Evolutionary conservation across 2,329 filamentous ascomycete genomes (phyloP).

Genomic region (Cladophialophora chaetospira): DNA sequence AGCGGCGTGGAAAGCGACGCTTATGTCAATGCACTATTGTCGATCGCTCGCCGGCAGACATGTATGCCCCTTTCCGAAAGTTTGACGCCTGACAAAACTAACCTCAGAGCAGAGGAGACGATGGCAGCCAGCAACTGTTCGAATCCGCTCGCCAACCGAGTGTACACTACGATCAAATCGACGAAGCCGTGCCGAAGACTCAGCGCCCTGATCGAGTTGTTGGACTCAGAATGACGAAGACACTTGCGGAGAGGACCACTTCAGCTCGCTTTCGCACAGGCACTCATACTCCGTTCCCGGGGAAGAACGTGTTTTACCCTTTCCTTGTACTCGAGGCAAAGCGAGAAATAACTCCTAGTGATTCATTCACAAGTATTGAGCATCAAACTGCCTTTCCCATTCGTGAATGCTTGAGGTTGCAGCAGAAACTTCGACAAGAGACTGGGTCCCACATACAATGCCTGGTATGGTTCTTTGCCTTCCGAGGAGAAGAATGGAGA

Average conservation of each 20-base stretch:
- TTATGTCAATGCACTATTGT: not conserved
- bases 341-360: slow-evolving; percentile 19
- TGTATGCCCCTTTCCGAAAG: not conserved
- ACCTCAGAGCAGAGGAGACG: not conserved
- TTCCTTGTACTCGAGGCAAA: slow-evolving; percentile 36
- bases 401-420: slow-evolving; percentile 31
- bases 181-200: not conserved
- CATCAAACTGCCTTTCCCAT: slow-evolving; percentile 34
- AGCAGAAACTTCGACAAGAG: slow-evolving; percentile 25
- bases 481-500: slow-evolving; percentile 29
- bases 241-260: not conserved
- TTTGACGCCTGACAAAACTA: not conserved
- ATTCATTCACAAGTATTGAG: slow-evolving; percentile 28
- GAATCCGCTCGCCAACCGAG: not conserved
- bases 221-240: not conserved
- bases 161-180: not conserved
- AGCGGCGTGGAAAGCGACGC: not conserved
- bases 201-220: slow-evolving; percentile 9
- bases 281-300: slow-evolving; percentile 1
- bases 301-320: slow-evolving; percentile 26
- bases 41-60: not conserved
- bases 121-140: not conserved
- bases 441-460: slow-evolving; percentile 4
- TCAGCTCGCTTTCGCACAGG: not conserved
- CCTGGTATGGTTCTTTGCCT: slow-evolving; percentile 29